A percentile compares a stretch with the other conserved stretches of the same genome.
Conservation (phyloP, 768 basidiomycete genomes). For the Lactarius indigo region DNA sequence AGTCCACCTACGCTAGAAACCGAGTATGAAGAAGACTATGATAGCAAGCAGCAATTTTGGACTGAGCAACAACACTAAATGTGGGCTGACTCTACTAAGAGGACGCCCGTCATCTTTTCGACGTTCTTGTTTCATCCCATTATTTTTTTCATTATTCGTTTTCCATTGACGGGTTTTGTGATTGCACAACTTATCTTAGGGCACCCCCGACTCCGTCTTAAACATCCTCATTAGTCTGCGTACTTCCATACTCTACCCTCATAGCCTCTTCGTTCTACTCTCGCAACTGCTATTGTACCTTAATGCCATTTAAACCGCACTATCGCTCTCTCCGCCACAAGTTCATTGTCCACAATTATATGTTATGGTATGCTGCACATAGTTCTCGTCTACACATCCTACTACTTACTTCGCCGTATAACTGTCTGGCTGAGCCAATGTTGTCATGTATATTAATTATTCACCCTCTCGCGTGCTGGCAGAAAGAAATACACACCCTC, state of each 20-base stretch:
- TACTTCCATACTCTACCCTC: conserved; percentile 14
- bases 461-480: conserved; percentile 12
- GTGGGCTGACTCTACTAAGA: neutral
- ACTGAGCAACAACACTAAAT: conserved; percentile 18
- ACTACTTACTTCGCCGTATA: conserved; percentile 23
- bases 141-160: neutral
- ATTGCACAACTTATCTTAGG: conserved; percentile 1
- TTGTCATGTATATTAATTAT: conserved; percentile 25
- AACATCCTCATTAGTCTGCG: conserved; percentile 1
- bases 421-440: conserved; percentile 17
- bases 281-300: conserved; percentile 19
- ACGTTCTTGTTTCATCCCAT: neutral
- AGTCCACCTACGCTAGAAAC: conserved; percentile 31
- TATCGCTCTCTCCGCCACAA: conserved; percentile 13
- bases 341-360: conserved; percentile 17
- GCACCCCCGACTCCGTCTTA: neutral
- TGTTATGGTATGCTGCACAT: conserved; percentile 25
- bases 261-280: conserved; percentile 13
- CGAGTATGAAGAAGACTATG: conserved; percentile 25
- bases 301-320: conserved; percentile 20
- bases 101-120: neutral
- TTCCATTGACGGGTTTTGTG: conserved; percentile 1
- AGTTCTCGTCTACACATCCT: conserved; percentile 21
- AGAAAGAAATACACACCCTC: conserved; percentile 13
- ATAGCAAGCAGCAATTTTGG: conserved; percentile 22